Evolutionary conservation across 352 stramenopile genomes (phyloP).

Genomic region (Phytophthora crassamura): DNA sequence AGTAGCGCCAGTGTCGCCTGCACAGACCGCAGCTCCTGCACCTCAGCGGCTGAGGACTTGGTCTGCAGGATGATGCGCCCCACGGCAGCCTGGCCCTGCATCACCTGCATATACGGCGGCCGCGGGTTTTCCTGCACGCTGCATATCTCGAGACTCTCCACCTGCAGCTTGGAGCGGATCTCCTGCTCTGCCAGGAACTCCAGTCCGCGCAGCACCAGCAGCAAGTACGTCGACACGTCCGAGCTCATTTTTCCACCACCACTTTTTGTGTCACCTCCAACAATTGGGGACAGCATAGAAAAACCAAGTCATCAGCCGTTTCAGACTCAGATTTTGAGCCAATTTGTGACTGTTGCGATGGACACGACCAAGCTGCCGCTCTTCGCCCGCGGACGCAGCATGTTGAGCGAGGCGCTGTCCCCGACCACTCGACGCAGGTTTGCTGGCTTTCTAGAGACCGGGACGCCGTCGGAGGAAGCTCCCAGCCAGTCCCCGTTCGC

Average conservation of each 20-base stretch:
- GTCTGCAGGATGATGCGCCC: conserved; percentile 72
- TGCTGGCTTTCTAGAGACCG: conserved; percentile 51
- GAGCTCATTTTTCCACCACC: conserved; percentile 24
- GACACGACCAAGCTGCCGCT: conserved; percentile 36
- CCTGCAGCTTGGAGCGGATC: conserved; percentile 72
- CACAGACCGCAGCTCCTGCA: conserved; percentile 64
- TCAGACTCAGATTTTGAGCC: conserved; percentile 11
- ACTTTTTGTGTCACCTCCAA: conserved; percentile 18
- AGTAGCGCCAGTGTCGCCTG: conserved; percentile 69
- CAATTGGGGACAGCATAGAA: conserved; percentile 15
- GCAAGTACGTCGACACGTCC: conserved; percentile 54
- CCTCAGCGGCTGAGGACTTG: conserved; percentile 49
- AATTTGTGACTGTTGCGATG: conserved; percentile 19
- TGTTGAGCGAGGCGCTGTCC: conserved; percentile 68
- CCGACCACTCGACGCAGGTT: conserved; percentile 56
- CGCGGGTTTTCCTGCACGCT: conserved; percentile 67
- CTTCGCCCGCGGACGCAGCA: conserved; percentile 42
- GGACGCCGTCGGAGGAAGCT: conserved; percentile 5
- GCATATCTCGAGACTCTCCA: conserved; percentile 68
- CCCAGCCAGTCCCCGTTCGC: conserved; percentile 18
- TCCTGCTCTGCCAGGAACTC: conserved; percentile 74
- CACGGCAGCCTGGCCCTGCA: conserved; percentile 77
- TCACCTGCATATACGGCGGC: conserved; percentile 65
- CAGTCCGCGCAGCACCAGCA: conserved; percentile 80
- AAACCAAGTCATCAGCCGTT: conserved; percentile 30